These are phyloP conservation scores for Onygena corvina DNA, from an alignment of 2,329 filamentous ascomycete genomes.

Conservation along the genomic window DNA sequence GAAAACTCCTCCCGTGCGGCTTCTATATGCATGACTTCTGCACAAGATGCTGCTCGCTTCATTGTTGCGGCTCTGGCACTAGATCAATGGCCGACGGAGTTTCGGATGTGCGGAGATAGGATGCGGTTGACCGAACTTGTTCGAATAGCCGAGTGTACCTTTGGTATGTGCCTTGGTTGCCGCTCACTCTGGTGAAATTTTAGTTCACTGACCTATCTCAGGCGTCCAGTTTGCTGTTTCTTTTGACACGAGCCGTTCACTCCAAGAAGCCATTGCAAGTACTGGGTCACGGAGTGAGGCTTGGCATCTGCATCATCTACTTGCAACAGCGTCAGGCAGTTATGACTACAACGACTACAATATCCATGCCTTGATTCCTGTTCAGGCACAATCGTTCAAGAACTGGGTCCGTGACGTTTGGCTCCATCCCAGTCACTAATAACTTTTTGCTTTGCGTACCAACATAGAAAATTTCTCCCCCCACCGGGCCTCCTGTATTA, in stretches of 20 bases:
- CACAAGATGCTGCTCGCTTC: slow-evolving; percentile 58
- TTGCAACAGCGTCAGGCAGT: slow-evolving; percentile 55
- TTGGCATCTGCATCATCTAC: slow-evolving; percentile 44
- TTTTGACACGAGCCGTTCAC: slow-evolving; percentile 18
- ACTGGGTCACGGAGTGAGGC: slow-evolving; percentile 22
- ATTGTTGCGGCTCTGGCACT: slow-evolving; percentile 55
- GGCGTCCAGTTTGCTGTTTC: slow-evolving; percentile 20
- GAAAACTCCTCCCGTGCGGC: slow-evolving; percentile 41
- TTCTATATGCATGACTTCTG: slow-evolving; percentile 55
- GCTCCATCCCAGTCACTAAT: slow-evolving; percentile 17
- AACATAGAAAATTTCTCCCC: too few relatives aligned
- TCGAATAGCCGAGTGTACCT: slow-evolving; percentile 40
- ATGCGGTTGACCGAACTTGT: slow-evolving; percentile 51
- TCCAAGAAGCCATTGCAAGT: slow-evolving; percentile 19
- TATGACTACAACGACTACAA: slow-evolving; percentile 53
- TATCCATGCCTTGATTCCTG: slow-evolving; percentile 43
- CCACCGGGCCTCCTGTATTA: too few relatives aligned
- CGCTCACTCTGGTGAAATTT: neutral
- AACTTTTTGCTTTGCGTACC: too few relatives aligned
- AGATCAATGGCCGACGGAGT: slow-evolving; percentile 54
- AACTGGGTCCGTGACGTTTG: slow-evolving; percentile 45
- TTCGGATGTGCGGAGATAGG: slow-evolving; percentile 56
- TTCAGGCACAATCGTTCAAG: slow-evolving; percentile 42
- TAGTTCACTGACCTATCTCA: slow-evolving; percentile 8
- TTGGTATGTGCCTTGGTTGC: slow-evolving; percentile 21